These are phyloP conservation scores for Kickxella alabastrina DNA, from an alignment of 192 early-diverging fungal genomes.

Conservation along the genomic window DNA sequence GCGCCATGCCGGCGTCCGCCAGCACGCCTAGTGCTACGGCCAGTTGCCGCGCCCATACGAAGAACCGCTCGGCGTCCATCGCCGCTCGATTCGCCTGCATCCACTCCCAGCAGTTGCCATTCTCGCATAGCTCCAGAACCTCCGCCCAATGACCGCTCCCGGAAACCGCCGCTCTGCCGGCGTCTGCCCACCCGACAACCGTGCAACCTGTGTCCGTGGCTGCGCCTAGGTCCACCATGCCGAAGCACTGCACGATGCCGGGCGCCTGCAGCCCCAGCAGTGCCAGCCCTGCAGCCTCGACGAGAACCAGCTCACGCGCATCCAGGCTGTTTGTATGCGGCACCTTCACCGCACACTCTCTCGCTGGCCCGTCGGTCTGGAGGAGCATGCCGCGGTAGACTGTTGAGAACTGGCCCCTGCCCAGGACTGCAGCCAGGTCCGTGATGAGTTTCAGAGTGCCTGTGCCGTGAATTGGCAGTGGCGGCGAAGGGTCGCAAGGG, in stretches of 20 bases:
- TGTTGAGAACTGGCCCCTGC: constrained; percentile 46
- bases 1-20: constrained; percentile 50
- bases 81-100: constrained; percentile 39
- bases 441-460: constrained; percentile 11
- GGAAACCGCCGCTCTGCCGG: constrained; percentile 17
- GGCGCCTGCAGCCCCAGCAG: constrained; percentile 26
- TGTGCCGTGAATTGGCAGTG: constrained; percentile 2
- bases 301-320: constrained; percentile 42
- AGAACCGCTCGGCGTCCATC: constrained; percentile 52
- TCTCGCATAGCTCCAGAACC: constrained; percentile 56
- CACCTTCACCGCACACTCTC: constrained; percentile 39
- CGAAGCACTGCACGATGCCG: constrained; percentile 35
- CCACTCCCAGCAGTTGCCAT: constrained; percentile 58
- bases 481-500: constrained; percentile 20
- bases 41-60: constrained; percentile 57
- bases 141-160: constrained; percentile 46
- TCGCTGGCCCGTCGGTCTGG: neutral
- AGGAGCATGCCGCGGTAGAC: constrained; percentile 34
- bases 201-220: constrained; percentile 5
- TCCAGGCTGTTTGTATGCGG: constrained; percentile 42
- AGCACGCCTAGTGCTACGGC: constrained; percentile 52
- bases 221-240: constrained; percentile 29
- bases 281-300: constrained; percentile 46
- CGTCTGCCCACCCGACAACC: constrained; percentile 28
- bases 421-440: constrained; percentile 34